phyloP scores from a whole-genome alignment of 768 basidiomycete genomes.

The Boletus insuetus region DNA sequence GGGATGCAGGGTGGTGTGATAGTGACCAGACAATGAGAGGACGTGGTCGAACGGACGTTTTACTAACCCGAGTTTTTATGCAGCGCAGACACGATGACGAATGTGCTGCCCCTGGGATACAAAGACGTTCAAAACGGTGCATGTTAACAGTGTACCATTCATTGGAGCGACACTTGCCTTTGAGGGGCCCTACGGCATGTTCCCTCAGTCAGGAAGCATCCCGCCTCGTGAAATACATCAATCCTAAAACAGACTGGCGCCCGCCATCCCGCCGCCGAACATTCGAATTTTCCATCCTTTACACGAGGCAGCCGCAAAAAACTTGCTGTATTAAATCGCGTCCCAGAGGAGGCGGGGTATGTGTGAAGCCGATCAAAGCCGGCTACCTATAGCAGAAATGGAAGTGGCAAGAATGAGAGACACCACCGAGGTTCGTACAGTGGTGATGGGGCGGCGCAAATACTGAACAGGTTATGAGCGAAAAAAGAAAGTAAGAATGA shows the following conservation, averaged over 20 bases:
- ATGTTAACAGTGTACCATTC: conserved; percentile 7
- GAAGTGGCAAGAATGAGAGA: neutral
- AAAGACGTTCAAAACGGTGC: neutral
- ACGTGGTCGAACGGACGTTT: neutral
- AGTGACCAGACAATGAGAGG: neutral
- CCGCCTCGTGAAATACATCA: neutral
- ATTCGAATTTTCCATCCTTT: neutral
- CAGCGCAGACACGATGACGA: neutral
- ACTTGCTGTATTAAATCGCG: conserved; percentile 22
- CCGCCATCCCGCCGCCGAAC: conserved; percentile 14
- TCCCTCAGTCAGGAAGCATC: neutral
- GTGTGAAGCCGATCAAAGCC: neutral
- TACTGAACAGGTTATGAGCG: too few relatives aligned
- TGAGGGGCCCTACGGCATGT: neutral
- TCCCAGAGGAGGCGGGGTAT: neutral
- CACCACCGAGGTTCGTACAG: too few relatives aligned
- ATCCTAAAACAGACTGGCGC: conserved; percentile 3
- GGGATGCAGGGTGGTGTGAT: conserved; percentile 1
- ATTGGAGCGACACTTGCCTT: conserved; percentile 16
- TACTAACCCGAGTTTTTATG: conserved; percentile 17
- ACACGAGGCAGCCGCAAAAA: conserved; percentile 2
- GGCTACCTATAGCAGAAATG: neutral
- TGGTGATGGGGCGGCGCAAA: too few relatives aligned
- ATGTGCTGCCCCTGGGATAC: neutral
- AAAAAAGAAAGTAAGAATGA: too few relatives aligned